Percentiles rank a stretch among this genome's conserved stretches.
Evolutionary conservation across 2,329 filamentous ascomycete species (phyloP).

Genomic region (Fusarium nematophilum): DNA sequence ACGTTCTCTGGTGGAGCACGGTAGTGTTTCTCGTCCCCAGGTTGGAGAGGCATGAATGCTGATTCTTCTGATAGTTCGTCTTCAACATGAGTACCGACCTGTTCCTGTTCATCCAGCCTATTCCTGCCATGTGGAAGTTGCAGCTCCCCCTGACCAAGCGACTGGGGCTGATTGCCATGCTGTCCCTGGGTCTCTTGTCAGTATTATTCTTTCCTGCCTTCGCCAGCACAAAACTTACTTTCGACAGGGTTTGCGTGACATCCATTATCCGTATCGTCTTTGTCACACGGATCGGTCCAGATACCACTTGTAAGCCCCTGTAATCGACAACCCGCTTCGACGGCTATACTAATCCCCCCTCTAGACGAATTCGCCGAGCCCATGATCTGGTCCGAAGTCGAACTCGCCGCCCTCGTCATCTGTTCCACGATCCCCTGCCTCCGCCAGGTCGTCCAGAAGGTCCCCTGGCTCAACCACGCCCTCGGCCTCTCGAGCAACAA

Average conservation of each 20-base stretch:
- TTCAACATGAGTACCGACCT: constrained; percentile 53
- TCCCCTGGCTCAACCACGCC: constrained; percentile 45
- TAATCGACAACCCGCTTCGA: background rate
- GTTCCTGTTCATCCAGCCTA: constrained; percentile 51
- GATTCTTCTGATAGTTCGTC: constrained; percentile 34
- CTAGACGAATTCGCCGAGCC: constrained; percentile 43
- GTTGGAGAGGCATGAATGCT: too few relatives aligned
- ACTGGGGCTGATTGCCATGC: constrained; percentile 43
- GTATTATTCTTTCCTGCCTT: background rate
- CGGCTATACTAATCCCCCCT: background rate
- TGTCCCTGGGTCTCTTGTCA: constrained; percentile 45
- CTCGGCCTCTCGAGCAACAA: constrained; percentile 43
- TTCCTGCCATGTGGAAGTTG: constrained; percentile 51
- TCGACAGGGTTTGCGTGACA: constrained; percentile 37
- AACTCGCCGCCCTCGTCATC: constrained; percentile 47
- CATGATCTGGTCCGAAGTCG: constrained; percentile 47
- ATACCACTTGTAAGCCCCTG: constrained; percentile 41
- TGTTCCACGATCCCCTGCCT: constrained; percentile 49
- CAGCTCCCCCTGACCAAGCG: constrained; percentile 47
- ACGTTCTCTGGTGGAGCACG: constrained; percentile 48
- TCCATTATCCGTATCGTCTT: constrained; percentile 45
- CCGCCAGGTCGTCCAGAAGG: constrained; percentile 43
- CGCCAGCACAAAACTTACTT: background rate
- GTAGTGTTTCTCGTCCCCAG: constrained; percentile 26
- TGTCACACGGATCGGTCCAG: constrained; percentile 38